Evolutionary conservation across 1,139 yeast species (phyloP).

Genomic region (Saccharomycopsis hybrid): DNA sequence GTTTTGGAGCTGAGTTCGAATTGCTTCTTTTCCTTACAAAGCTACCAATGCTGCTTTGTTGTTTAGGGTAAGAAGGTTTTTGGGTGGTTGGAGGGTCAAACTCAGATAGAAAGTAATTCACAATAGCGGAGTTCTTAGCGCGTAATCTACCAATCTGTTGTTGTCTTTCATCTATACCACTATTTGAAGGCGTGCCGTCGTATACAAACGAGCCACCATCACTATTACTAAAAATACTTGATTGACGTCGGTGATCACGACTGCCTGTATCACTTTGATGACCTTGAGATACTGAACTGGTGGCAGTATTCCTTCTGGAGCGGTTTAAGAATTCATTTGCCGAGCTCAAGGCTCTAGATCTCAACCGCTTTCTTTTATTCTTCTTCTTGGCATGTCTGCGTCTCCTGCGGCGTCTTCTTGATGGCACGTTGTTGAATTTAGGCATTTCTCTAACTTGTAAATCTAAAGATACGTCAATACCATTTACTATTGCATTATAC

Average conservation of each 20-base stretch:
- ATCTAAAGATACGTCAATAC: slow-evolving; percentile 62
- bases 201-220: background rate
- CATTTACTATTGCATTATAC: slow-evolving; percentile 54
- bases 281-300: slow-evolving; percentile 4
- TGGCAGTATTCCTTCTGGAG: slow-evolving; percentile 11
- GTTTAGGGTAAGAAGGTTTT: background rate
- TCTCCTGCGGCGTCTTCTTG: slow-evolving; percentile 47
- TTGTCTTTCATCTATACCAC: background rate
- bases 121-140: slow-evolving; percentile 13
- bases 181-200: background rate
- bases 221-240: slow-evolving; percentile 8
- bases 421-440: slow-evolving; percentile 64
- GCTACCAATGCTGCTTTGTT: background rate
- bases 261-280: slow-evolving; percentile 1
- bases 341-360: slow-evolving; percentile 17
- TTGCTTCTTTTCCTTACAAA: slow-evolving; percentile 5
- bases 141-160: background rate
- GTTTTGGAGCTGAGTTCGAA: background rate
- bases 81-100: slow-evolving; percentile 2
- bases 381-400: slow-evolving; percentile 23
- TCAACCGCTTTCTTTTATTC: background rate
- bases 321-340: slow-evolving; percentile 15
- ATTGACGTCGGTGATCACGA: slow-evolving; percentile 3
- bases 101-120: slow-evolving; percentile 18
- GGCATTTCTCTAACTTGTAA: slow-evolving; percentile 55